Evolutionary conservation across 305 asterid species (phyloP).

Genomic region (Fraxinus sp.): DNA sequence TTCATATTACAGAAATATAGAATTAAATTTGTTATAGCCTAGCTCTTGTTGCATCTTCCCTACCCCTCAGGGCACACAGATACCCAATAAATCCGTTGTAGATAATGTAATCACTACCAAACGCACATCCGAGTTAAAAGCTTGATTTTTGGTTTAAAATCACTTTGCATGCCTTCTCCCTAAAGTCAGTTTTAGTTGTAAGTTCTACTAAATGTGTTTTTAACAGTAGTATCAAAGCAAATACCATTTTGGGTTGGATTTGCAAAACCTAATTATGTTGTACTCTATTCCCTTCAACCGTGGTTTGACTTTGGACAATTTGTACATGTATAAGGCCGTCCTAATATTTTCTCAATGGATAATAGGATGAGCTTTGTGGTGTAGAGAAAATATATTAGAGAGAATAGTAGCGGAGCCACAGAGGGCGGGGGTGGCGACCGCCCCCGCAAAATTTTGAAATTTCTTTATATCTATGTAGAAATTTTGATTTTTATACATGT

Average conservation of each 20-base stretch:
- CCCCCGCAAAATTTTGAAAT: background rate
- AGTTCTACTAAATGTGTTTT: background rate
- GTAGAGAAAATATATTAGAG: background rate
- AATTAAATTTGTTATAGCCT: background rate
- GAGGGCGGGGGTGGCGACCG: background rate
- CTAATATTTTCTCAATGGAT: background rate
- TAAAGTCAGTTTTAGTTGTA: background rate
- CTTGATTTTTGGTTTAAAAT: background rate
- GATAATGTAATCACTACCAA: background rate
- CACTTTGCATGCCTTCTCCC: background rate
- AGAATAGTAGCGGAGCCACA: background rate
- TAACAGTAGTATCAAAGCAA: background rate
- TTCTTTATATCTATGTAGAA: background rate
- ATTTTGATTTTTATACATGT: background rate
- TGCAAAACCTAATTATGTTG: background rate
- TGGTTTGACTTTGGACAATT: background rate
- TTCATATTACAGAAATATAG: slow-evolving; percentile 13
- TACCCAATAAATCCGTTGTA: background rate
- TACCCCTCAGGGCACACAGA: background rate
- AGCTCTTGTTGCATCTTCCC: background rate
- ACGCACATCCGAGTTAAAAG: background rate
- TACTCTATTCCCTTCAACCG: background rate
- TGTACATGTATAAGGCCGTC: background rate
- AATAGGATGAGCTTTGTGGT: background rate
- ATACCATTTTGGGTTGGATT: background rate